Evolutionary conservation across 2,329 filamentous ascomycete genomes (phyloP), one percentile per base, ranked within the genome.

Genomic region (Nemania sp.): DNA sequence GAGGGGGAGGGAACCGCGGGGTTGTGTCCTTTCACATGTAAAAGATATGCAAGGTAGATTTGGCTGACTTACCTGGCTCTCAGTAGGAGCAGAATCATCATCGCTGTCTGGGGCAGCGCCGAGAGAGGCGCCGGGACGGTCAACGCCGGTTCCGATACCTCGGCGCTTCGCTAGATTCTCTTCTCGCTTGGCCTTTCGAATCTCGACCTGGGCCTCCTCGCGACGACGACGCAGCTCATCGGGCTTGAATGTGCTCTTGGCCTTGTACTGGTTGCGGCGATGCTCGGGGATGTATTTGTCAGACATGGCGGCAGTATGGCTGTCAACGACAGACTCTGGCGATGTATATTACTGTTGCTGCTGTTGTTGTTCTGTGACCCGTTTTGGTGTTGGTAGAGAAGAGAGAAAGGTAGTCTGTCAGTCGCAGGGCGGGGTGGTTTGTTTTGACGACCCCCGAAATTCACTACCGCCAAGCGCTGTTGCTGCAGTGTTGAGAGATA

Each of bases 231-330:
- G 91, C 64, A 99, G 88, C 80, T 99, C 94, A 75, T 99, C 94
- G 68, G 93, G 93, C 86, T 97, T 97, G 83, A 99, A 97, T 70
- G 91, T 91, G 77, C 90, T 93, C 84, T 97, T 97, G 51, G 94
- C 94, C 88, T 99, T 99, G 87, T 96, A 99, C 80, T 96, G 92
- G 64, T 91, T 97, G 73, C 94, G 92, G 75, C 94, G 91, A 82
- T 99, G 94, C 81, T 99, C 94, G 75, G 94, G 94, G 71, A 99
- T 99, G 81, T 97, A 99, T 71, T 94, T 90, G 76, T 99, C 94
- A 75, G 94, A 89, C 94, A 99, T 99, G 78, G 68, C 86, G 75
- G 72, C 72, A 71, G 71, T 52, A 12, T 70, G 42, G 55, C 46
- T 49, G 47, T 49, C 49, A 43, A 40, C 23, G 44, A 34, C 47